These are phyloP conservation scores for Geosmithia flava DNA, from an alignment of 2,329 filamentous ascomycete genomes.

Conservation along the genomic window DNA sequence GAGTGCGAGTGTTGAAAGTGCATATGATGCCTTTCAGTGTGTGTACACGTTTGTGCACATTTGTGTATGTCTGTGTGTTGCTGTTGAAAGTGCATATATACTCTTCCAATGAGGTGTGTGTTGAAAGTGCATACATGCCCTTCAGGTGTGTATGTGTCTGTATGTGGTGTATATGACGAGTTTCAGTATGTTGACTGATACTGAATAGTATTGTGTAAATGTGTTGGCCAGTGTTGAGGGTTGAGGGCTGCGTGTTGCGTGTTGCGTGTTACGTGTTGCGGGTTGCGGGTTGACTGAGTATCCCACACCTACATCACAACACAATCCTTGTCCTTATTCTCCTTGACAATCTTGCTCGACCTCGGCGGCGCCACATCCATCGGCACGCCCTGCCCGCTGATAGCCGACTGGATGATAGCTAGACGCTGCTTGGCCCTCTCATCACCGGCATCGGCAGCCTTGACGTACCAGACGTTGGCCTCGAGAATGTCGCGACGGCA, in stretches of 20 bases:
- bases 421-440: conserved; percentile 80
- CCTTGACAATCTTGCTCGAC: conserved; percentile 38
- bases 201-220: too few species aligned
- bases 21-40: too few species aligned
- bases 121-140: too few species aligned
- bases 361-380: conserved; percentile 44
- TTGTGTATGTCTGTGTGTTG: too few species aligned
- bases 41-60: too few species aligned
- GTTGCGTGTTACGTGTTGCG: neutral
- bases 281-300: neutral
- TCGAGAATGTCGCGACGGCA: conserved; percentile 89
- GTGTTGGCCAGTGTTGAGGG: too few species aligned
- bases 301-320: conserved; percentile 35
- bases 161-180: too few species aligned
- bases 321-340: conserved; percentile 42
- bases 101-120: too few species aligned
- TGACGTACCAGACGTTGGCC: conserved; percentile 97
- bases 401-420: conserved; percentile 74
- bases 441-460: conserved; percentile 84
- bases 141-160: too few species aligned
- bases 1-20: too few species aligned
- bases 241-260: neutral
- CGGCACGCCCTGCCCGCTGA: conserved; percentile 37
- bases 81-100: too few species aligned
- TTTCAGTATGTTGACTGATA: too few species aligned